phyloP scores from a whole-genome alignment of 73 alveolate species.

The Tetrahymena thermophila region DNA sequence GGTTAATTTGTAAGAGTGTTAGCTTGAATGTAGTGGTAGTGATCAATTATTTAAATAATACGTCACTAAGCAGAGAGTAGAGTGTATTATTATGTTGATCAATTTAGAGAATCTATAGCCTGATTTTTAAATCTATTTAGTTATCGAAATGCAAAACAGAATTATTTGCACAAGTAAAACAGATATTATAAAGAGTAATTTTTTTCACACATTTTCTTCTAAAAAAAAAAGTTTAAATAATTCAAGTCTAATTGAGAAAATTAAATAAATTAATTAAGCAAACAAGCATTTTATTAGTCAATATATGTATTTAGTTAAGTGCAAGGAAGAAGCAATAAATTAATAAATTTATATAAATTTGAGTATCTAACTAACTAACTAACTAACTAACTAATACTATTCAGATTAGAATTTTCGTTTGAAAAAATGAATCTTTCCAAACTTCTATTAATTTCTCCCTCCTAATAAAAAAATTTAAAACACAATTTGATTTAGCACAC shows the following conservation, averaged over 20 bases:
- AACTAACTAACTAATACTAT: no score
- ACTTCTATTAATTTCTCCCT: not conserved
- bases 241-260: not conserved
- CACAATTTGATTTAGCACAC: not conserved
- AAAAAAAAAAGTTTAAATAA: not conserved
- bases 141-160: not conserved
- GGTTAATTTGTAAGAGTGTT: not conserved
- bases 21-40: not conserved
- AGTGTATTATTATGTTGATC: not conserved
- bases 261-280: no score
- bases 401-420: not conserved
- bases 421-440: not conserved
- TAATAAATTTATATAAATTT: no score
- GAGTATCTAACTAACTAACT: no score
- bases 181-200: not conserved
- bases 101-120: not conserved
- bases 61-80: not conserved
- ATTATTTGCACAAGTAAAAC: not conserved
- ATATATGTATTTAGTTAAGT: no score
- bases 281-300: not conserved
- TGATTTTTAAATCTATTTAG: not conserved
- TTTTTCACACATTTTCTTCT: not conserved
- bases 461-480: not conserved
- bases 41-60: not conserved
- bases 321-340: not conserved